These are phyloP conservation scores for Blastocladiella emersonii DNA, from an alignment of 371 early-diverging fungal species.

Conservation along the genomic window DNA sequence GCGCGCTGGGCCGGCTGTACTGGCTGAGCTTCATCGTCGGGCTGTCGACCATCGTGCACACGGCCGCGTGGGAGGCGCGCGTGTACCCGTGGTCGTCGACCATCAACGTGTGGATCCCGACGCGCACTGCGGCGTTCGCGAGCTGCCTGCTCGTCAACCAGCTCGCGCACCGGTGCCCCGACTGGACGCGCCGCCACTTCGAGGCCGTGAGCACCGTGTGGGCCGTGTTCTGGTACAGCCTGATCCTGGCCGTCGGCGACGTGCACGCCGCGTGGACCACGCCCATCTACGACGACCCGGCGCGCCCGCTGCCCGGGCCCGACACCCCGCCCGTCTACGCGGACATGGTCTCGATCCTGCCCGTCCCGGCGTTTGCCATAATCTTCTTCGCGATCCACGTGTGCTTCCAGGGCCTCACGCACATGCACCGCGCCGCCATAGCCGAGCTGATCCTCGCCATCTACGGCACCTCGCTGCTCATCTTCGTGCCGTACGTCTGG, in stretches of 20 bases:
- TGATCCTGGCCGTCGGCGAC: too few species aligned
- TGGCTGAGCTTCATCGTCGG: not conserved
- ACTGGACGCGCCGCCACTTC: not conserved
- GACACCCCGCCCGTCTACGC: too few species aligned
- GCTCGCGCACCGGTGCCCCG: too few species aligned
- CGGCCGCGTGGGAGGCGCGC: not conserved
- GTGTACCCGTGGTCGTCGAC: not conserved
- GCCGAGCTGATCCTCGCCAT: too few species aligned
- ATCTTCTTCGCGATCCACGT: not conserved
- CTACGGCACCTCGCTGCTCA: too few species aligned
- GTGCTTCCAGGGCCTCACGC: too few species aligned
- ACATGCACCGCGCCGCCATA: too few species aligned
- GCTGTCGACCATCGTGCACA: not conserved
- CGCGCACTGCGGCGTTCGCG: too few species aligned
- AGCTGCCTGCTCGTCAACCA: too few species aligned
- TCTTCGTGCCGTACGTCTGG: too few species aligned
- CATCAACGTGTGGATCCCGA: not conserved
- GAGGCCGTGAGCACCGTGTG: not conserved
- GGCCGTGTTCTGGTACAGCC: not conserved
- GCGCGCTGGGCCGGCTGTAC: too few species aligned
- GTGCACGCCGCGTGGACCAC: not conserved
- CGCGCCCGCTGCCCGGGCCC: too few species aligned
- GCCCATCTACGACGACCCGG: not conserved
- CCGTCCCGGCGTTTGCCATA: not conserved
- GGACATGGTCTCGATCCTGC: not conserved